Evolutionary conservation across 768 basidiomycete genomes (phyloP).

Genomic region (Boletus reticulatus): DNA sequence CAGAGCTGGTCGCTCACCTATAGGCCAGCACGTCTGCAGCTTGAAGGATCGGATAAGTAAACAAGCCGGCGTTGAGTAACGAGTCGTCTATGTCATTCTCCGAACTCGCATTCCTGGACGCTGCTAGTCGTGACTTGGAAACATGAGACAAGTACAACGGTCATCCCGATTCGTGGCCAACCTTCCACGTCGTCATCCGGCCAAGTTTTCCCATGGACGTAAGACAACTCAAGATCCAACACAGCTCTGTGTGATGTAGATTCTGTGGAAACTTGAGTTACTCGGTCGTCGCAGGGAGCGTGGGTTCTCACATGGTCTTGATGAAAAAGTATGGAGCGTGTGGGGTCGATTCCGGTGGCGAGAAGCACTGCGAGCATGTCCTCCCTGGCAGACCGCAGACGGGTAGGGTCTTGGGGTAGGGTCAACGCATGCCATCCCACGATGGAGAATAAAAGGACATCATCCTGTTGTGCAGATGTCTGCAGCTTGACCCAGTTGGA

Average conservation of each 20-base stretch:
- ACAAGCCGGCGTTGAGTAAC: constrained; percentile 77
- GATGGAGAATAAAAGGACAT: constrained; percentile 77
- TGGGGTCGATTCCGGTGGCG: constrained; percentile 82
- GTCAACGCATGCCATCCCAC: constrained; percentile 96
- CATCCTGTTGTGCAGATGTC: constrained; percentile 50
- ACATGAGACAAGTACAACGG: neutral
- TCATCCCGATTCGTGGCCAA: constrained; percentile 25
- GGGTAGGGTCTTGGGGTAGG: constrained; percentile 77
- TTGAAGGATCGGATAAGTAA: constrained; percentile 93
- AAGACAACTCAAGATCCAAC: constrained; percentile 87
- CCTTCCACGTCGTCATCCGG: constrained; percentile 98
- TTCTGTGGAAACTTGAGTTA: constrained; percentile 48
- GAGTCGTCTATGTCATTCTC: constrained; percentile 82
- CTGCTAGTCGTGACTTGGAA: constrained; percentile 68
- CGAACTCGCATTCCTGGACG: constrained; percentile 67
- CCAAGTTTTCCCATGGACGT: constrained; percentile 76
- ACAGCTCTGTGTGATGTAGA: constrained; percentile 77
- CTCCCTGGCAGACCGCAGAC: constrained; percentile 59
- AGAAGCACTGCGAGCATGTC: constrained; percentile 83
- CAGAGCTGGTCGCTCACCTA: neutral
- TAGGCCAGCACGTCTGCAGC: constrained; percentile 91
- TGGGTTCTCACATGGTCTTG: constrained; percentile 74
- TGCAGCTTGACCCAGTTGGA: constrained; percentile 88
- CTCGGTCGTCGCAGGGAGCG: neutral
- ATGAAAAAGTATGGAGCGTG: constrained; percentile 72